Base-by-base conservation (phyloP, 2,329 filamentous ascomycete genomes). In the Aspergillus versicolor region DNA sequence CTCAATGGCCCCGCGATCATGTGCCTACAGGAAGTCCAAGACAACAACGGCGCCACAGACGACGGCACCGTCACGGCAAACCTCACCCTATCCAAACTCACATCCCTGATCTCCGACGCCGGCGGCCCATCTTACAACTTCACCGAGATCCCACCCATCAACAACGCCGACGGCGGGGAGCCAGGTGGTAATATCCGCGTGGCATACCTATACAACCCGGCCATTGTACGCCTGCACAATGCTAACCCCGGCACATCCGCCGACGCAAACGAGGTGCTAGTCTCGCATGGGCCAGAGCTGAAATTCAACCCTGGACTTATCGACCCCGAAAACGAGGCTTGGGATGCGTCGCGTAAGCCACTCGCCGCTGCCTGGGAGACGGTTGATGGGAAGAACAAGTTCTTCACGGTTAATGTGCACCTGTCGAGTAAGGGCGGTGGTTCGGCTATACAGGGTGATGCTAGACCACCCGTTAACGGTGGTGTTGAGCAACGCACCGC, bases 351-450 rank as follows among this genome's bases (percentile, higher is more conserved):
- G 66, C 83, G 88, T 56, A 90, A 90, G 75, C 88, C 88, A 2
- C 75, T 90, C 0, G 85, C 79, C 0, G 88, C 88, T 4, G 79
- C 82, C 57, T 91, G 87, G 86, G 81, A 83, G 66, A 80, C 84
- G 0, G 73, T 84, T 34, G 79, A 81, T 56, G 80, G 79, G 27
- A 75, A 79, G 57, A 79, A 73, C 59, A 81, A 79, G 60, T 86
- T 90, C 73, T 90, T 88, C 72, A 89, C 88, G 2, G 78, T 91
- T 60, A 90, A 90, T 66, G 85, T 90, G 40, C 88, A 90, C 74
- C 85, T 84, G 65, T 79, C 79, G 1, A 85, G 81, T 65, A 90
- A 90, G 74, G 85, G 85, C 27, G 88, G 88, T 38, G 82, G 84
- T 21, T 83, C 84, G 5, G 81, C 82, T 7, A 72, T 89, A 9